These are phyloP conservation scores for Rhizophagus clarus DNA, from an alignment of 192 early-diverging fungal species.

Conservation along the genomic window DNA sequence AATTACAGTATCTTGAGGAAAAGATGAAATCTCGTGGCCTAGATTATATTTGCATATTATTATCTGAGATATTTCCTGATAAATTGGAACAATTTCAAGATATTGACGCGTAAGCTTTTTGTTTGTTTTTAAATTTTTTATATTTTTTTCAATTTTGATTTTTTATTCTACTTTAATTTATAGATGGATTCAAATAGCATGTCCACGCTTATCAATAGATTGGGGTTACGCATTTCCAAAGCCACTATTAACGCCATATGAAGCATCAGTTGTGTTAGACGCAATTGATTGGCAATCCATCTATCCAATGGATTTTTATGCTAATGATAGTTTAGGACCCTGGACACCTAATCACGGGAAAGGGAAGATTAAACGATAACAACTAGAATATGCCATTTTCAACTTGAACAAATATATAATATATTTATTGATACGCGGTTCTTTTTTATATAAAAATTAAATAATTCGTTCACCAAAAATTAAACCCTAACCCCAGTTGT, in stretches of 20 bases:
- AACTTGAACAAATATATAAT: background rate
- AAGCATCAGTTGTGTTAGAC: conserved; percentile 86
- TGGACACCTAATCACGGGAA: conserved; percentile 92
- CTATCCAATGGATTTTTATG: conserved; percentile 99
- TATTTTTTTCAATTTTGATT: background rate
- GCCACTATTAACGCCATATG: conserved; percentile 93
- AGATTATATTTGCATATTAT: conserved; percentile 70
- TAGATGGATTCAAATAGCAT: conserved; percentile 93
- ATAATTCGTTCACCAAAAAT: conserved; percentile 66
- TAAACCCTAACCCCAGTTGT: conserved; percentile 86
- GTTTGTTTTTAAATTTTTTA: background rate
- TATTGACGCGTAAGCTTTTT: conserved; percentile 66
- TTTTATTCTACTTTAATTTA: background rate
- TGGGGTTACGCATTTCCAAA: conserved; percentile 97
- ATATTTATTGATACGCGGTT: background rate
- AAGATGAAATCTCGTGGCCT: conserved; percentile 64
- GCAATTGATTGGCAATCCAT: conserved; percentile 75
- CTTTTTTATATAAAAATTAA: background rate
- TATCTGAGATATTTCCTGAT: conserved; percentile 95
- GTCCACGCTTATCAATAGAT: conserved; percentile 96
- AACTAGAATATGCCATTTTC: background rate
- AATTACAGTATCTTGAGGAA: conserved; percentile 63
- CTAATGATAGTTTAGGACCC: conserved; percentile 83
- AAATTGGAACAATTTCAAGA: conserved; percentile 89
- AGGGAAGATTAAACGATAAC: background rate